Base-by-base conservation (phyloP, 306 rosid species). In the Psophocarpus tetragonolobus region DNA sequence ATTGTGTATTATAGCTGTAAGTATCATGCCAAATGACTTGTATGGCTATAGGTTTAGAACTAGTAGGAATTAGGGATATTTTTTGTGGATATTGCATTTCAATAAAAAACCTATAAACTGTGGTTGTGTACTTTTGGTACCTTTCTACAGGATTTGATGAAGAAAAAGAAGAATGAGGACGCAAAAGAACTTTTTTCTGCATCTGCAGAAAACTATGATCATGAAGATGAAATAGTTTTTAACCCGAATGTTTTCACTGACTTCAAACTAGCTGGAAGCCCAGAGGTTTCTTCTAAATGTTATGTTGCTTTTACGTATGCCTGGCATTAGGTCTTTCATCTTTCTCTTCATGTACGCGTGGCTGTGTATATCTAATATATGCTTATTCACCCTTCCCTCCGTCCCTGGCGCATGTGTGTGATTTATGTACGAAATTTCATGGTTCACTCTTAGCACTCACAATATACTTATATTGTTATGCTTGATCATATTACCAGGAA, bases 171-270 rank as follows among this genome's bases (percentile, higher is more conserved):
- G 29, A 79, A 51, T 20, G 84, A 67, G 83, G 77, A 79, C 58
- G 83, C 74, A 17, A 77, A 84, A 81, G 92, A 87, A 57, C 20
- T 8, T 67, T 41, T 78, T 32, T 42, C 86, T 79, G 66, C 79
- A 36, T 68, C 81, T 64, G 74, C 78, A 14, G 85, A 71, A 57
- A 83, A 29, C 53, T 78, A 66, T 41, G 84, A 74, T 42, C 50
- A 72, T 54, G 36, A 42, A 5, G 87, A 78, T 32, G 88, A 85
- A 41, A 87, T 85, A 50, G 86, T 81, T 74, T 91, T 93, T 63
- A 93, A 93, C 82, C 97, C 97, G 39, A 91, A 93, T 57, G 93
- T 89, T 74, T 93, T 89, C 69, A 93, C 97, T 1, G 96, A 91
- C 48, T 89, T 93, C 80, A 91, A 91, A 86, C 80, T 93, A 62